Base-by-base conservation (phyloP, 106 monocot species). In the Apostasia ramifera region DNA sequence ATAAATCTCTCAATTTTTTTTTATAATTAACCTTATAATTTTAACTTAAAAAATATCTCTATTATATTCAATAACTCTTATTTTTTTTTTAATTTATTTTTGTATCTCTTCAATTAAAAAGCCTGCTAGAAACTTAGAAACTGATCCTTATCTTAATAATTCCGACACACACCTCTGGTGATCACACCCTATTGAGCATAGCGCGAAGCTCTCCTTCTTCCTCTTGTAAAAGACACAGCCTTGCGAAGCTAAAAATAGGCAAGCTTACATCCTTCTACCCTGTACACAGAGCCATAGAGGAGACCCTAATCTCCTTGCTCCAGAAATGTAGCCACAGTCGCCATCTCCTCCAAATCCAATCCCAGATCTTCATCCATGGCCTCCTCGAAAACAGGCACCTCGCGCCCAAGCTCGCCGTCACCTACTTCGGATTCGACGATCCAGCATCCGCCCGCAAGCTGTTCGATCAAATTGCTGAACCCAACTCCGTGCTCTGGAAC, bases 321-420 rank as follows among this genome's bases (percentile, higher is more conserved):
- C 53, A 80, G 41, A 54, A 46, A 72, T 89, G 82, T 45, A 66
- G 57, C 0, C 56, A 2, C 9, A 46, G 8, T 8, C 50, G 14
- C 1, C 75, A 76, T 1, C 73, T 85, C 66, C 71, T 46, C 58
- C 85, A 83, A 53, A 68, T 85, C 53, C 82, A 80, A 47, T 71
- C 77, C 9, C 85, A 75, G 13, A 53, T 70, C 66, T 38, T 82
- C 69, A n/a, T 62, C 61, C 61, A 65, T 39, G 89, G 89, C 47
- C 69, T 89, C 80, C 79, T 71, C 10, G 61, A 61, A 40, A 69
- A 64, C 68, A 73, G 57, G 2, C 72, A 61, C 56, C 39, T 82
- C 46, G 64, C 80, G 8, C 82, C 84, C 59, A 84, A 73, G 45
- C 40, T 79, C 39, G 57, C 70, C 55, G 6, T 77, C 2, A 15